Evolutionary conservation across 1,284 basidiomycete species (phyloP).

Genomic region (Boletus semigastroideus): DNA sequence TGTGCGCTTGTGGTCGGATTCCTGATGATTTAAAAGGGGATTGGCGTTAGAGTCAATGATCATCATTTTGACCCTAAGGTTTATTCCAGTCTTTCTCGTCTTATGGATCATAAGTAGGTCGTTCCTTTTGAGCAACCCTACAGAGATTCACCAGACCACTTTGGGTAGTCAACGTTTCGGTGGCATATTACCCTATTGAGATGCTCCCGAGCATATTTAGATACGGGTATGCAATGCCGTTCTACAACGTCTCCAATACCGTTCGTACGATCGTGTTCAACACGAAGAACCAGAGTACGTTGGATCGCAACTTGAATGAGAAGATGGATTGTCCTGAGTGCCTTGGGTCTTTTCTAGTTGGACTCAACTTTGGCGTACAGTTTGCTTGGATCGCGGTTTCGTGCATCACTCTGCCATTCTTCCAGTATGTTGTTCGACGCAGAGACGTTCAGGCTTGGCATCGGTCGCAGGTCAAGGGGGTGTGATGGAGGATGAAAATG

Average conservation of each 20-base stretch:
- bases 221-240: constrained; percentile 69
- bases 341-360: constrained; percentile 44
- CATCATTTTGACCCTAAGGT: constrained; percentile 51
- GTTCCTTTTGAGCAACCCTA: not conserved
- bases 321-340: constrained; percentile 4
- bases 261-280: constrained; percentile 68
- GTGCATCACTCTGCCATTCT: constrained; percentile 47
- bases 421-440: constrained; percentile 42
- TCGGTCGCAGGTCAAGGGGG: constrained; percentile 17
- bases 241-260: constrained; percentile 65
- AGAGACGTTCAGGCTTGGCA: constrained; percentile 28
- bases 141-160: not conserved
- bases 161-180: constrained; percentile 62
- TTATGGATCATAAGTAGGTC: constrained; percentile 64
- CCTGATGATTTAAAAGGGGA: constrained; percentile 38
- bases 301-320: not conserved
- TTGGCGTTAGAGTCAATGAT: constrained; percentile 64
- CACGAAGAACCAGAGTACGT: constrained; percentile 59
- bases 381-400: constrained; percentile 55
- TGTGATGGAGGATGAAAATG: not conserved
- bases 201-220: constrained; percentile 65
- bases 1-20: not conserved
- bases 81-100: constrained; percentile 60
- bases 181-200: constrained; percentile 62
- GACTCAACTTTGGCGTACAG: constrained; percentile 58